These are phyloP conservation scores for Murraya koenigii DNA, from an alignment of 345 rosid species.

Conservation along the genomic window DNA sequence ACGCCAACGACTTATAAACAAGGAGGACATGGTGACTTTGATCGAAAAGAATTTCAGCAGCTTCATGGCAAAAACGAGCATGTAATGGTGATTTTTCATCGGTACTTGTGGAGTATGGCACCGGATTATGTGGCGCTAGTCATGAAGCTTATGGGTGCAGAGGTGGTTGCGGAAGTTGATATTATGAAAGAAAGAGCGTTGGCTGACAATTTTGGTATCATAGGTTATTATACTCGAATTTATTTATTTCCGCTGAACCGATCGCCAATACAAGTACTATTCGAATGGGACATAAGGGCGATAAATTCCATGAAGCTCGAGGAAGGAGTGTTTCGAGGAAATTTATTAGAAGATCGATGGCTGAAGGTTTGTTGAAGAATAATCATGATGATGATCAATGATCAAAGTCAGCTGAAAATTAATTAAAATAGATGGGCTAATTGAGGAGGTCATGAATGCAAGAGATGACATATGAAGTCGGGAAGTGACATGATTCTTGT, in stretches of 20 bases:
- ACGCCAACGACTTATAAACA: not conserved
- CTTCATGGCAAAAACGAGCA: not conserved
- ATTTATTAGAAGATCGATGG: not conserved
- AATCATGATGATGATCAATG: too few relatives aligned
- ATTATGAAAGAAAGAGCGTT: not conserved
- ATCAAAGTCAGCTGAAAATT: too few relatives aligned
- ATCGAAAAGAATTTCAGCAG: conserved; percentile 1
- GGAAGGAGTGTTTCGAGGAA: not conserved
- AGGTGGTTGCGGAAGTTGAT: conserved; percentile 9
- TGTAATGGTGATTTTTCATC: conserved; percentile 6
- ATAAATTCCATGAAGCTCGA: too few relatives aligned
- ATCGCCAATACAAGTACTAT: not conserved
- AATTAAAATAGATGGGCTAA: too few relatives aligned
- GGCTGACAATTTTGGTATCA: not conserved
- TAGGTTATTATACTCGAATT: not conserved
- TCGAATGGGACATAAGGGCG: not conserved
- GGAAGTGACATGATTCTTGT: too few relatives aligned
- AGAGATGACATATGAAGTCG: too few relatives aligned
- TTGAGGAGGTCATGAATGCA: too few relatives aligned
- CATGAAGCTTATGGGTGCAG: not conserved
- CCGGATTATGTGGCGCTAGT: not conserved
- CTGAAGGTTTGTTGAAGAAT: not conserved
- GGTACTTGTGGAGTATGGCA: not conserved
- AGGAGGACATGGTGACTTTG: not conserved
- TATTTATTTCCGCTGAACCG: not conserved